These are phyloP conservation scores for Bruguiera parviflora DNA, from an alignment of 345 rosid species.

Conservation along the genomic window DNA sequence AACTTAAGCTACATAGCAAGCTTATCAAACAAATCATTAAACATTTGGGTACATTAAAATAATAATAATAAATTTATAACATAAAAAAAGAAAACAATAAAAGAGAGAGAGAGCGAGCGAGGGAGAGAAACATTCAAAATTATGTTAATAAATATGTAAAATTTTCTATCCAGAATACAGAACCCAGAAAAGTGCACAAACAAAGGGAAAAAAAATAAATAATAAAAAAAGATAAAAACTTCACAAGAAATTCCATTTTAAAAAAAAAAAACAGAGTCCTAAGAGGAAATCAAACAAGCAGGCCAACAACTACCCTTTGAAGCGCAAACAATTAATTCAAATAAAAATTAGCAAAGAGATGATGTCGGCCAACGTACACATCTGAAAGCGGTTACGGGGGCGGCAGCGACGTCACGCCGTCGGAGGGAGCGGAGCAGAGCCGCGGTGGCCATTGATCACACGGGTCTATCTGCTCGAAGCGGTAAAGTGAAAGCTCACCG, in stretches of 20 bases:
- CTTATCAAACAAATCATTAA: neutral
- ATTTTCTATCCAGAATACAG: too few species aligned
- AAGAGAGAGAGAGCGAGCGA: too few species aligned
- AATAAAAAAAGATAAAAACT: too few species aligned
- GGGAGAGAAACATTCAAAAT: too few species aligned
- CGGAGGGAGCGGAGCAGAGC: constrained; percentile 64
- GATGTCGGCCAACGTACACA: constrained; percentile 40
- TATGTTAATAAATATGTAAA: too few species aligned
- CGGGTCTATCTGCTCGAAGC: neutral
- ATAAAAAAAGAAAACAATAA: too few species aligned
- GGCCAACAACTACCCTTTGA: neutral
- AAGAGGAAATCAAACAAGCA: neutral
- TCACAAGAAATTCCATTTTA: too few species aligned
- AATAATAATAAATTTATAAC: too few species aligned
- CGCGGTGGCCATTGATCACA: constrained; percentile 51
- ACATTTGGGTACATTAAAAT: too few species aligned
- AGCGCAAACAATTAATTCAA: neutral
- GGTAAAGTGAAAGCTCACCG: neutral
- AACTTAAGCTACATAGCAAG: neutral
- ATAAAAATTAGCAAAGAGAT: neutral
- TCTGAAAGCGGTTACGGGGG: constrained; percentile 57
- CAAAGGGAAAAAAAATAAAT: too few species aligned
- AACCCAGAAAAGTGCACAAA: too few species aligned
- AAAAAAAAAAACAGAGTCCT: too few species aligned
- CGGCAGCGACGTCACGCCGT: constrained; percentile 57